Conservation (phyloP, 192 early-diverging fungal species). For the Geranomyces michiganensis region DNA sequence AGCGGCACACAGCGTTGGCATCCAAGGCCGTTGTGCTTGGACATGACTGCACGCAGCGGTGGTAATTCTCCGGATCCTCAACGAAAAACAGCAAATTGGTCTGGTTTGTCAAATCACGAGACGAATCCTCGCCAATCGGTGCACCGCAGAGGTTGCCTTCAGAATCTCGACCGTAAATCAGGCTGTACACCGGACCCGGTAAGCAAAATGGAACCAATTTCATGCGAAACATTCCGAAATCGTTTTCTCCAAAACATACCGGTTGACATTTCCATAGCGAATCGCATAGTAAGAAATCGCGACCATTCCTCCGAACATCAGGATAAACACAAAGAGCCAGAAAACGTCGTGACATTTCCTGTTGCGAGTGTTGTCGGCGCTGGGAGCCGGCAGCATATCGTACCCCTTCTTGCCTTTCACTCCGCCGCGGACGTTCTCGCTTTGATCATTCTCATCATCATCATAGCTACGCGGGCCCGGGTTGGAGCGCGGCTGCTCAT, state of each 20-base stretch:
- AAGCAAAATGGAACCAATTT: not conserved
- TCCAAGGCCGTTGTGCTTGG: slow-evolving; percentile 11
- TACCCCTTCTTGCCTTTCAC: not conserved
- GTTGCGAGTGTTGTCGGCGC: not conserved
- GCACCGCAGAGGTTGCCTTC: slow-evolving; percentile 44
- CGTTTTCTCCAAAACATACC: slow-evolving; percentile 13
- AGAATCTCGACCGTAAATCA: slow-evolving; percentile 37
- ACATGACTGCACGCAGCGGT: slow-evolving; percentile 33
- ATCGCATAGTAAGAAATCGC: slow-evolving; percentile 28
- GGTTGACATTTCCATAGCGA: slow-evolving; percentile 31
- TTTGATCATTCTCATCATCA: not conserved
- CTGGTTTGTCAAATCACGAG: slow-evolving; percentile 23
- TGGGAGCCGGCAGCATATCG: slow-evolving; percentile 3
- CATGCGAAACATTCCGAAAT: too few species aligned
- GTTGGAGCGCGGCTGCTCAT: not conserved
- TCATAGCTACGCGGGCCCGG: not conserved
- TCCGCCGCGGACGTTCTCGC: not conserved
- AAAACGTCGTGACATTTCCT: slow-evolving; percentile 32
- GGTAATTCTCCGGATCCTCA: not conserved
- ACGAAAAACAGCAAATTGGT: slow-evolving; percentile 32
- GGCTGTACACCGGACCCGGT: slow-evolving; percentile 13
- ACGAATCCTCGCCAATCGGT: slow-evolving; percentile 20
- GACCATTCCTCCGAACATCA: slow-evolving; percentile 32
- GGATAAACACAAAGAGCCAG: slow-evolving; percentile 36
- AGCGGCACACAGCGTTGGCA: slow-evolving; percentile 24